Evolutionary conservation across 768 basidiomycete species (phyloP), one percentile per base, ranked within the genome.

Genomic region (Nidula microcarpa): DNA sequence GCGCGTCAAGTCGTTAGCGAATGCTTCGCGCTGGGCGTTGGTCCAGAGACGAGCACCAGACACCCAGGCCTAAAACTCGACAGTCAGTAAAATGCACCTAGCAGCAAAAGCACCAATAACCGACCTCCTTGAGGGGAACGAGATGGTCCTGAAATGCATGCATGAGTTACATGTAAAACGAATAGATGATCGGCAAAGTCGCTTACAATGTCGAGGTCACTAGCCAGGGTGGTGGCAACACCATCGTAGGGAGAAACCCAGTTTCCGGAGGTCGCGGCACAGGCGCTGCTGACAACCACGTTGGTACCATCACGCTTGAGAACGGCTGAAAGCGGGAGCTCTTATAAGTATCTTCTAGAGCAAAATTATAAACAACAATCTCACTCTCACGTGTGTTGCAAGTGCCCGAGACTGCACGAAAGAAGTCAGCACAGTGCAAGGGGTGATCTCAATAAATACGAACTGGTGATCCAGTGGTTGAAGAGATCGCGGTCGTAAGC

Each of bases 41-140:
- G 80, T 78, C 82, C 82, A 84, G 41, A 59, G 53, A 7, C 76
- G 68, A 11, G 81, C 82, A 17, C 81, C 82, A 6, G 79, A 81
- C 0, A 82, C 56, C 81, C 81, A 82, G 0, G 81, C 81, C 73
- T 78, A 16, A 41, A 41, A 33, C 23, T 8, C 18, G 39, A 47
- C 10, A 43, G 14, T 8, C 33, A 11, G 2, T 41, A 41, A 54
- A 23, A 18, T 5, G 39, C 3, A 39, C 30, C 11, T 48, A 13
- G 39, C 13, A 16, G 16, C 6, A 41, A 16, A 11, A 13, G 39
- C 6, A 16, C 16, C 1, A 41, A 13, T 11, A 58, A 43, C 18
- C 3, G 3, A 74, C 75, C 65, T 81, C 79, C 57, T 80, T 82
- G 49, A 81, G 64, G 5, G 81, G 79, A 1, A 82, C 75, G n/a